phyloP scores from a whole-genome alignment of 169 alveolate genomes.

The Cytauxzoon felis region DNA sequence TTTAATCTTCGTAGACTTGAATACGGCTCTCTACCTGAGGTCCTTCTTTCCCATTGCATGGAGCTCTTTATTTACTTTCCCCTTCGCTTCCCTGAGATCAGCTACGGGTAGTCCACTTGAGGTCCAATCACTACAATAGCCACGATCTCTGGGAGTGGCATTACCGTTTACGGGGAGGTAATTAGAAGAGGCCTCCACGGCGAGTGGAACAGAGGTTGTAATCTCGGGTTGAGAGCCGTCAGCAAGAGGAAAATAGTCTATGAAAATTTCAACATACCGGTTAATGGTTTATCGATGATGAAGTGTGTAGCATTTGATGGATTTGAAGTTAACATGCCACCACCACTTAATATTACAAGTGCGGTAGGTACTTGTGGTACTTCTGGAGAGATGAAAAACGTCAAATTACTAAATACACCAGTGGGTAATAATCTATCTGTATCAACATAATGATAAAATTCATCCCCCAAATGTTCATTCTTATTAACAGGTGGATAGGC shows the following conservation, averaged over 20 bases:
- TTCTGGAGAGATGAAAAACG: slow-evolving; percentile 86
- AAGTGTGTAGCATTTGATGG: slow-evolving; percentile 84
- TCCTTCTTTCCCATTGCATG: too few species aligned
- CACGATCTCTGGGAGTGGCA: too few species aligned
- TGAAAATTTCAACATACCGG: slow-evolving; percentile 8
- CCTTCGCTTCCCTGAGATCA: too few species aligned
- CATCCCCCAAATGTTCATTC: slow-evolving; percentile 38
- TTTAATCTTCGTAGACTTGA: too few species aligned
- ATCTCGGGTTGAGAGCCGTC: too few species aligned
- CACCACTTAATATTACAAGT: slow-evolving; percentile 84
- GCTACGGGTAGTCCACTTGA: too few species aligned
- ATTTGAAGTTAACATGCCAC: slow-evolving; percentile 80
- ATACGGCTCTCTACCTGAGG: too few species aligned
- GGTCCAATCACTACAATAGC: neutral
- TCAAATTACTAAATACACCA: slow-evolving; percentile 78
- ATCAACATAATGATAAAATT: slow-evolving; percentile 26
- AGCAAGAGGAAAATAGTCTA: neutral
- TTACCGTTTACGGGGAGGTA: too few species aligned
- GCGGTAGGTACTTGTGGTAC: slow-evolving; percentile 88
- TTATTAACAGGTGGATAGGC: slow-evolving; percentile 50
- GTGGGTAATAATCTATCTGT: too few species aligned
- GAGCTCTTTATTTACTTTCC: too few species aligned
- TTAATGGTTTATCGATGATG: slow-evolving; percentile 84
- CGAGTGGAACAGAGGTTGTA: too few species aligned
- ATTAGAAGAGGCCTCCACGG: too few species aligned